phyloP scores from a whole-genome alignment of 805 yeast genomes.

The Isabelozyma gotoi region DNA sequence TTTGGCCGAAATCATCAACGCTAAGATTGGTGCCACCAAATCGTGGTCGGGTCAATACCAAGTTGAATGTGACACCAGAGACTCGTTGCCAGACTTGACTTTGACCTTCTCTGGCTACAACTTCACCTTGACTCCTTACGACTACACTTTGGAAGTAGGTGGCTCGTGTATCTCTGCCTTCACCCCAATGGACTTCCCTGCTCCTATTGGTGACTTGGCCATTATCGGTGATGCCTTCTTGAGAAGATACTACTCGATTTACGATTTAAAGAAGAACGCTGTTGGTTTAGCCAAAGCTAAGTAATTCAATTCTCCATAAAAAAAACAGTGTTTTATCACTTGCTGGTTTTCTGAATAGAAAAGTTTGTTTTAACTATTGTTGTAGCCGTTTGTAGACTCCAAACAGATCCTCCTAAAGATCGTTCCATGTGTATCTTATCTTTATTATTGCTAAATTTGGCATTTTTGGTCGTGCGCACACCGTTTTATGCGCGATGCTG shows the following conservation, averaged over 20 bases:
- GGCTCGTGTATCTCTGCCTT: slow-evolving; percentile 96
- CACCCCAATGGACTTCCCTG: slow-evolving; percentile 97
- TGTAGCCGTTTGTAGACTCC: too few relatives aligned
- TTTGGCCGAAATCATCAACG: slow-evolving; percentile 90
- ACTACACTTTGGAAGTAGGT: slow-evolving; percentile 89
- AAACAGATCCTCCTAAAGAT: too few relatives aligned
- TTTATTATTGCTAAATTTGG: not conserved
- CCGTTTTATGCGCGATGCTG: not conserved
- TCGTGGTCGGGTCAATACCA: slow-evolving; percentile 97
- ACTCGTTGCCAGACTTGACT: slow-evolving; percentile 84
- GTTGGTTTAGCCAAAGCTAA: slow-evolving; percentile 88
- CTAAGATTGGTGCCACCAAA: slow-evolving; percentile 96
- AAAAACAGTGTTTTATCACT: not conserved
- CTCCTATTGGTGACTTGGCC: slow-evolving; percentile 94
- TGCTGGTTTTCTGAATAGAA: not conserved
- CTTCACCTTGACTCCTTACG: slow-evolving; percentile 86
- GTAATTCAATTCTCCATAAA: slow-evolving; percentile 7
- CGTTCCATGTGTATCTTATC: too few relatives aligned
- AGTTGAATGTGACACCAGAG: slow-evolving; percentile 86
- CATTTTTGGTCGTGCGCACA: not conserved
- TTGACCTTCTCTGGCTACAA: slow-evolving; percentile 87
- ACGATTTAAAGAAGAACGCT: slow-evolving; percentile 86
- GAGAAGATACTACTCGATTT: slow-evolving; percentile 91
- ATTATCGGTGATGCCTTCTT: slow-evolving; percentile 97
- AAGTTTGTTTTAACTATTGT: not conserved